Conservation (phyloP, 768 basidiomycete species). For the Holtermannia corniformis region DNA sequence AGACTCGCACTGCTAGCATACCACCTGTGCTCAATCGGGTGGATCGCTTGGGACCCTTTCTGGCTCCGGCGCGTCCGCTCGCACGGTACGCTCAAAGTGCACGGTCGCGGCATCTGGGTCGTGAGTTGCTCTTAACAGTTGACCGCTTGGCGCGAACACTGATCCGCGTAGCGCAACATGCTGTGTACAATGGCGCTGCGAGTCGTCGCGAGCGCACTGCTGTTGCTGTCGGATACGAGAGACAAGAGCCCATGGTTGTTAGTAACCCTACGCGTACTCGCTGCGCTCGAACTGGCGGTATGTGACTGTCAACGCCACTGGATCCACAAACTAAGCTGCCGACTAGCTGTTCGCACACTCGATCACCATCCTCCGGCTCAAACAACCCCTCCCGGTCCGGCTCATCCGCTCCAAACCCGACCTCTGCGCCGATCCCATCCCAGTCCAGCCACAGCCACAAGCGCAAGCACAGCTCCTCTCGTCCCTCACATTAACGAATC, state of each 20-base stretch:
- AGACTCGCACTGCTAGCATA: constrained; percentile 50
- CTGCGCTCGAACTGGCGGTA: constrained; percentile 12
- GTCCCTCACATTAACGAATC: constrained; percentile 7
- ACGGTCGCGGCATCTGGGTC: constrained; percentile 24
- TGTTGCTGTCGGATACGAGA: not conserved
- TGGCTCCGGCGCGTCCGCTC: constrained; percentile 46
- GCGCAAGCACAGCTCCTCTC: not conserved
- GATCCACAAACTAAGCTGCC: not conserved
- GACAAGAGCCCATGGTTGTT: not conserved
- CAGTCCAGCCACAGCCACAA: constrained; percentile 1
- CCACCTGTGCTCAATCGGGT: constrained; percentile 55
- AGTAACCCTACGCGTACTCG: not conserved
- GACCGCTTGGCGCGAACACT: not conserved
- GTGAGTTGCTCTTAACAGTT: constrained; percentile 20
- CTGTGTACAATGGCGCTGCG: constrained; percentile 10
- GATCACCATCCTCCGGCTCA: constrained; percentile 7
- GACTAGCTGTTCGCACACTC: constrained; percentile 16
- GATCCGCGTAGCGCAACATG: constrained; percentile 22
- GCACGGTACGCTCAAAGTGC: constrained; percentile 7
- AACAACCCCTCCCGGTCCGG: constrained; percentile 15
- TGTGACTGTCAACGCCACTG: not conserved
- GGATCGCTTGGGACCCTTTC: constrained; percentile 81
- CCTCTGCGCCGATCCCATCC: constrained; percentile 2
- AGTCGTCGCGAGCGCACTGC: not conserved
- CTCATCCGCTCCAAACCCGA: constrained; percentile 16